Evolutionary conservation across 2,329 filamentous ascomycete species (phyloP), one percentile per base, ranked within the genome.

Genomic region (Lasiodiplodia theobromae): DNA sequence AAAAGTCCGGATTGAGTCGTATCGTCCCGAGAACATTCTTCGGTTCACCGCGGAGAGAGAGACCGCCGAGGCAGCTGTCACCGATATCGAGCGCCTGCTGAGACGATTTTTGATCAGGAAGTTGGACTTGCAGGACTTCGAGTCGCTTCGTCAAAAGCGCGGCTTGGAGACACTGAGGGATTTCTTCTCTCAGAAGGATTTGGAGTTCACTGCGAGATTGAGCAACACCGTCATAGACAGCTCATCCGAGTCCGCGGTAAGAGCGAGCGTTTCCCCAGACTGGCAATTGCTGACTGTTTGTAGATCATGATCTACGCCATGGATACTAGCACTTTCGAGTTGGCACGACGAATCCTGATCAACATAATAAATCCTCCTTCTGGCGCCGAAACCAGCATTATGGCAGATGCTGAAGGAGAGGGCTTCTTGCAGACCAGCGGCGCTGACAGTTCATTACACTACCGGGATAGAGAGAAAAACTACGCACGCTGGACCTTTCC

Each of bases 1-100:
- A 16, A 76, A 72, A 38, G 77, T 72, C 28, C 79, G 73, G 38
- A 64, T 79, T 11, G 75, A 80, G 47, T 69, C 77, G 18, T 71
- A 74, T 44, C 65, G 69, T 40, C 66, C 69, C 3, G 71, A 76
- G 44, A 71, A 71, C 44, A 70, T 78, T 21, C 64, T 81, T 12
- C 76, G 78, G 23, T 78, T 81, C 38, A 80, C 76, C 8, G 78
- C 77, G 37, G 75, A 78, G 66, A 79, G 78, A 57, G 76, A 67
- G 56, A 77, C 73, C 28, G 76, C 77, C 16, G 77, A 79, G 54
- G 78, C 79, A 58, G 75, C 76, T 7, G 77, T 77, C 3, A 72
- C 77, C 52, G 78, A 80, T 63, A 70, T 80, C 31, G 73, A 77
- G 56, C 64, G 72, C 12, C 70, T 73, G 1, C 62, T 80, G 25